Percentiles rank a stretch among this genome's conserved stretches.
Evolutionary conservation across 2,329 filamentous ascomycete genomes (phyloP).

Genomic region (Aspergillus ibericus): DNA sequence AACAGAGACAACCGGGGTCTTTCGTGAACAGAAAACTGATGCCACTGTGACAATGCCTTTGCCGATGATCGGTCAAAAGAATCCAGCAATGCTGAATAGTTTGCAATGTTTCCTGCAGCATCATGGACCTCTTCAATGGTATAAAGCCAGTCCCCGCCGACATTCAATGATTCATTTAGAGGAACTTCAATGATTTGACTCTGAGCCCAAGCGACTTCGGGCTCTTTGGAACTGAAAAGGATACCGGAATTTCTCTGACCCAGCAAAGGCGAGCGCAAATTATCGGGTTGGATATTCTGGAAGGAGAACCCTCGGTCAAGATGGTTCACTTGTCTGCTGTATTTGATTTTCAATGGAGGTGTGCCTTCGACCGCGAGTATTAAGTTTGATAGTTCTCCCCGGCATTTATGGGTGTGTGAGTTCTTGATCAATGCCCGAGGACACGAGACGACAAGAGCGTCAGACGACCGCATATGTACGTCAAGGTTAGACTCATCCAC

Average conservation of each 20-base stretch:
- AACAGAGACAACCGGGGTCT: slow-evolving; percentile 71
- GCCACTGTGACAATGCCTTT: slow-evolving; percentile 65
- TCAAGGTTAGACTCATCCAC: slow-evolving; percentile 93
- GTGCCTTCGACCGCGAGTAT: slow-evolving; percentile 82
- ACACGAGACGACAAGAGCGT: slow-evolving; percentile 82
- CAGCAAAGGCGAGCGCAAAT: slow-evolving; percentile 75
- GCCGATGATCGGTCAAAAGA: slow-evolving; percentile 64
- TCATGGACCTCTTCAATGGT: slow-evolving; percentile 90
- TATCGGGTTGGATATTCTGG: slow-evolving; percentile 89
- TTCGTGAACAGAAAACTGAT: slow-evolving; percentile 82
- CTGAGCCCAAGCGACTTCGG: slow-evolving; percentile 73
- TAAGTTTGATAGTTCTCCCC: slow-evolving; percentile 83
- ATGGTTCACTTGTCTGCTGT: slow-evolving; percentile 82
- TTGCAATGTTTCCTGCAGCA: slow-evolving; percentile 81
- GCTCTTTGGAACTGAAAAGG: slow-evolving; percentile 54
- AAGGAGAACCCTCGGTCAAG: slow-evolving; percentile 83
- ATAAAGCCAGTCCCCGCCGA: slow-evolving; percentile 81
- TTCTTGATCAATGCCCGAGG: slow-evolving; percentile 74
- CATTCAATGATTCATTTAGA: slow-evolving; percentile 83
- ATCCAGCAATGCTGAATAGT: slow-evolving; percentile 64
- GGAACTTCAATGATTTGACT: slow-evolving; percentile 74
- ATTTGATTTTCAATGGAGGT: slow-evolving; percentile 87
- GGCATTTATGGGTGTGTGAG: slow-evolving; percentile 68
- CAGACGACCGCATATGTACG: slow-evolving; percentile 72
- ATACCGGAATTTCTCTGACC: slow-evolving; percentile 58